Conservation (phyloP, 352 stramenopile species). For the Globisporangium irregulare region DNA sequence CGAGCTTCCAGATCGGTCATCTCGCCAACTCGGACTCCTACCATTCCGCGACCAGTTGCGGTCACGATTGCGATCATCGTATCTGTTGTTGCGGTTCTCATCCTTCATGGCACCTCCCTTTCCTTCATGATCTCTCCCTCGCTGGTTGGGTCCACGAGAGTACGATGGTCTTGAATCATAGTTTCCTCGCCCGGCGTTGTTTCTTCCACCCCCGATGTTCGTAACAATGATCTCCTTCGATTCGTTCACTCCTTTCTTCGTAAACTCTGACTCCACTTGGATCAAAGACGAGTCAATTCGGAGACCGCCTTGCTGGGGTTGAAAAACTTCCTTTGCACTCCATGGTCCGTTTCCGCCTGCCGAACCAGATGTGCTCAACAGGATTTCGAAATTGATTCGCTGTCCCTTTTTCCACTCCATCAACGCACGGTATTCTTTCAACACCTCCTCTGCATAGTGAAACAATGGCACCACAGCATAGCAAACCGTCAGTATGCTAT, state of each 20-base stretch:
- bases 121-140: constrained; percentile 15
- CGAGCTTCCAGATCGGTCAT: constrained; percentile 17
- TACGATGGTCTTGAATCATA: constrained; percentile 5
- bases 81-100: constrained; percentile 16
- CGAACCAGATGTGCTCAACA: constrained; percentile 32
- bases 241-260: constrained; percentile 64
- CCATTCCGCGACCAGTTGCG: constrained; percentile 15
- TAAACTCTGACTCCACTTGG: constrained; percentile 58
- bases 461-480: not conserved
- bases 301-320: constrained; percentile 55
- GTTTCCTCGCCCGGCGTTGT: constrained; percentile 1
- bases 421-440: constrained; percentile 60
- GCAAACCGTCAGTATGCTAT: not conserved
- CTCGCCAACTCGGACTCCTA: constrained; percentile 11
- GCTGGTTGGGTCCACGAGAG: constrained; percentile 16
- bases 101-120: constrained; percentile 13
- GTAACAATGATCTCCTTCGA: constrained; percentile 44
- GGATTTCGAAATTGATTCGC: constrained; percentile 49
- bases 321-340: constrained; percentile 48
- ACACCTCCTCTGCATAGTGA: constrained; percentile 39
- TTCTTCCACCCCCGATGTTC: constrained; percentile 22
- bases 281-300: constrained; percentile 60
- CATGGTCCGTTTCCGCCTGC: constrained; percentile 28
- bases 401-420: constrained; percentile 69
- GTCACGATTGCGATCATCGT: constrained; percentile 25